phyloP scores from a whole-genome alignment of 495 filamentous ascomycete genomes.

The Tetracladium setigerum region DNA sequence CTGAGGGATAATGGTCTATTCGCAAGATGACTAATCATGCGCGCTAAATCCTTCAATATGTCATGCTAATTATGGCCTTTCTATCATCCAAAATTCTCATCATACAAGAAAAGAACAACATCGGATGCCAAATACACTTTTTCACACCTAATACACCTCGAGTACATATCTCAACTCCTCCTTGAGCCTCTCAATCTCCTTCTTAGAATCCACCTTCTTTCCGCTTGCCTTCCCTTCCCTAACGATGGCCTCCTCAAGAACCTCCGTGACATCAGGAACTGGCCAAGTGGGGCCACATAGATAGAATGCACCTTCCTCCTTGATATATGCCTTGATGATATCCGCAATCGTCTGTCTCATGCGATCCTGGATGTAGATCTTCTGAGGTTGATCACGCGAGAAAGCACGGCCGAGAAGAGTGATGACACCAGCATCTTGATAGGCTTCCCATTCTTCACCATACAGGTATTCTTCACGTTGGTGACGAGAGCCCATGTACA shows the following conservation, averaged over 20 bases:
- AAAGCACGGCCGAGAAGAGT: conserved; percentile 91
- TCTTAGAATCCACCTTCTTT: conserved; percentile 77
- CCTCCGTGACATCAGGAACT: conserved; percentile 93
- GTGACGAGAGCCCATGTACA: conserved; percentile 96
- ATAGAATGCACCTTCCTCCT: conserved; percentile 87
- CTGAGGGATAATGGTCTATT: too few relatives aligned
- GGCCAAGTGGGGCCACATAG: conserved; percentile 98
- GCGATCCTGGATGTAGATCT: conserved; percentile 98
- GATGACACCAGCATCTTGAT: conserved; percentile 89
- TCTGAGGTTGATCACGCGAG: conserved; percentile 92
- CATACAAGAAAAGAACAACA: too few relatives aligned
- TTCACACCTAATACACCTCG: conserved; percentile 94
- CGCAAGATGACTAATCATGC: too few relatives aligned
- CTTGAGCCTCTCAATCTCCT: conserved; percentile 96
- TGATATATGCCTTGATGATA: conserved; percentile 82
- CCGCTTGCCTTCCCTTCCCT: conserved; percentile 58
- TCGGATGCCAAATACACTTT: too few relatives aligned
- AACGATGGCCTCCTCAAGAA: conserved; percentile 87
- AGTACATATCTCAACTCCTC: conserved; percentile 89
- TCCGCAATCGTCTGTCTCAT: conserved; percentile 87
- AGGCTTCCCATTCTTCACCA: conserved; percentile 98
- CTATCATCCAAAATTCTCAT: too few relatives aligned
- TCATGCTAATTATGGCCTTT: too few relatives aligned
- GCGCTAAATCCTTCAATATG: too few relatives aligned
- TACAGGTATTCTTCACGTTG: conserved; percentile 98